Evolutionary conservation across 2,329 filamentous ascomycete genomes (phyloP).

Genomic region (Fusarium sarcochroum): DNA sequence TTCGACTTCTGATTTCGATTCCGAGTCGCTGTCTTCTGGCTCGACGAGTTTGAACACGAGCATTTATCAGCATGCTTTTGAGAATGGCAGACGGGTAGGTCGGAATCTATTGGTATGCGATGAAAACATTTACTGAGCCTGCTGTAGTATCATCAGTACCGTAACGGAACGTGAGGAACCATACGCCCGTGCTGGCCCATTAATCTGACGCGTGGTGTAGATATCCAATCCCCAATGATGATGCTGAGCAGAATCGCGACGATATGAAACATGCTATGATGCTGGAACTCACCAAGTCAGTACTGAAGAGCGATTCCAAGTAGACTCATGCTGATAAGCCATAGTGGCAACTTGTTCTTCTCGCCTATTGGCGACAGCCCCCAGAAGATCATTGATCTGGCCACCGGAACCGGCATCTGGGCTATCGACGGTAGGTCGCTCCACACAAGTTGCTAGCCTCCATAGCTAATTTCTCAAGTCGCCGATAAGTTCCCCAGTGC

Average conservation of each 20-base stretch:
- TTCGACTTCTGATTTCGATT: constrained; percentile 41
- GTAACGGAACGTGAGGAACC: constrained; percentile 37
- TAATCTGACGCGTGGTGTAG: constrained; percentile 37
- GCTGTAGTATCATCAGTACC: constrained; percentile 43
- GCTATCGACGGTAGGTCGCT: constrained; percentile 35
- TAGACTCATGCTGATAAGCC: not conserved
- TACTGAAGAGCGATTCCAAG: too few species aligned
- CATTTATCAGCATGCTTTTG: constrained; percentile 44
- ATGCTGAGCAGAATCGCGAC: constrained; percentile 47
- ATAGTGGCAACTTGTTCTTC: constrained; percentile 43
- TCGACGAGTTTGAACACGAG: constrained; percentile 43
- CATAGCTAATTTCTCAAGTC: constrained; percentile 16
- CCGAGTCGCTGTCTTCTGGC: constrained; percentile 22
- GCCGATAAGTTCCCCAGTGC: constrained; percentile 47
- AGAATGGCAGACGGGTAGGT: constrained; percentile 45
- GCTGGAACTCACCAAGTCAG: constrained; percentile 47
- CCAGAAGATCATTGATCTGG: constrained; percentile 43
- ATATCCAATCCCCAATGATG: constrained; percentile 47
- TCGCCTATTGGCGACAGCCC: constrained; percentile 31
- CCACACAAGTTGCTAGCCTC: fast-evolving
- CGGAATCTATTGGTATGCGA: fast-evolving
- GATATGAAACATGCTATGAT: constrained; percentile 52
- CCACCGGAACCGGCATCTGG: constrained; percentile 45
- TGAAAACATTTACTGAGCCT: not conserved
- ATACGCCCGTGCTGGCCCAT: fast-evolving